Percentiles rank a stretch among this genome's conserved stretches.
phyloP scores from a whole-genome alignment of 1,284 basidiomycete species.

The Athelia psychrophila region DNA sequence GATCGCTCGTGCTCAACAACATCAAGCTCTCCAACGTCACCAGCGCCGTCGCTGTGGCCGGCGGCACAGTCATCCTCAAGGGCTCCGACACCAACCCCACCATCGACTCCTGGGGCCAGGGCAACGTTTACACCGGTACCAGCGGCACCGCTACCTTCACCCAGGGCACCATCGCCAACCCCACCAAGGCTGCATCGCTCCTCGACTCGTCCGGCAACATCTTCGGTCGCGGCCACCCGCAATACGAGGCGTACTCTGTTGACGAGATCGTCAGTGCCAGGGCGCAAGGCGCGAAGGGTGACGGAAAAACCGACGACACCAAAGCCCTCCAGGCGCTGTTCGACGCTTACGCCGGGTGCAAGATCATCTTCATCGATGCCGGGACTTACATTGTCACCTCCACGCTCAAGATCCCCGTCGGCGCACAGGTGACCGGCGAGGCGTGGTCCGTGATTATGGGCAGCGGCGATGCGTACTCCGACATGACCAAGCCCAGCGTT shows the following conservation, averaged over 20 bases:
- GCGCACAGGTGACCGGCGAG: constrained; percentile 45
- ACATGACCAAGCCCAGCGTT: neutral
- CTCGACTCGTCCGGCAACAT: constrained; percentile 35
- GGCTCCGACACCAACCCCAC: constrained; percentile 38
- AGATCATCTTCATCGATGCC: constrained; percentile 45
- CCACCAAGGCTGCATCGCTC: constrained; percentile 33
- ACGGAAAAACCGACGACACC: constrained; percentile 49
- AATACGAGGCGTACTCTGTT: constrained; percentile 36
- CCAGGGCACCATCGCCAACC: constrained; percentile 27
- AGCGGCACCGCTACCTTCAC: constrained; percentile 24
- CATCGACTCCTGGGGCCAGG: constrained; percentile 41
- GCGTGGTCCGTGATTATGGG: constrained; percentile 41
- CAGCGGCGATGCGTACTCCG: neutral
- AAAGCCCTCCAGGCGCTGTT: constrained; percentile 32
- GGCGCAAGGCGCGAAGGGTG: constrained; percentile 43
- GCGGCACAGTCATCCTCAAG: constrained; percentile 33
- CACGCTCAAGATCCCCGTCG: constrained; percentile 47
- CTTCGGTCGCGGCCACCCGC: constrained; percentile 42
- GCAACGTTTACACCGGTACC: constrained; percentile 38
- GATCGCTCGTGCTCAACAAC: constrained; percentile 61
- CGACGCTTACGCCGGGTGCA: constrained; percentile 35
- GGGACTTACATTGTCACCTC: constrained; percentile 43
- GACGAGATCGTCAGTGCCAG: constrained; percentile 44
- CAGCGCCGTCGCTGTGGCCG: constrained; percentile 41
- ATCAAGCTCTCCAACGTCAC: constrained; percentile 52